Conservation (phyloP, 176 grass and related monocot genomes). For the Bolboschoenus planiculmis region DNA sequence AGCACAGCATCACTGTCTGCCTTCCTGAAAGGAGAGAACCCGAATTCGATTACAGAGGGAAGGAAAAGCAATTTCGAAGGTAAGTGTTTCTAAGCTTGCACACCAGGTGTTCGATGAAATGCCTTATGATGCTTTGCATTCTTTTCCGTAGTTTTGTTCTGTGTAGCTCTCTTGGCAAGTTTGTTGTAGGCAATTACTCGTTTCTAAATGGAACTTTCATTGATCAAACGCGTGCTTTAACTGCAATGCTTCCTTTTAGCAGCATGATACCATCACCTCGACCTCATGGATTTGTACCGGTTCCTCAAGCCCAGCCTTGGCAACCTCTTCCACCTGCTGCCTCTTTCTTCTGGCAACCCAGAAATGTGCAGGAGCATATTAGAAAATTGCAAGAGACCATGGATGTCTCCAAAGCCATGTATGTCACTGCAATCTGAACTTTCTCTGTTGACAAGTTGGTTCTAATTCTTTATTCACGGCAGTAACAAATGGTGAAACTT, state of each 20-base stretch:
- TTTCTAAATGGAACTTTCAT: not conserved
- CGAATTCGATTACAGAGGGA: not conserved
- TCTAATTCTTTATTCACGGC: not conserved
- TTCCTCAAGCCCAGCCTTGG: constrained; percentile 26
- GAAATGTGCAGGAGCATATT: constrained; percentile 57
- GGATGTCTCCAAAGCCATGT: constrained; percentile 42
- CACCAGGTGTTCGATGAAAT: constrained; percentile 17
- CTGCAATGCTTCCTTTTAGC: not conserved
- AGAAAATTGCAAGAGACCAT: constrained; percentile 53
- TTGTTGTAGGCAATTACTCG: not conserved
- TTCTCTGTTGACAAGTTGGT: not conserved
- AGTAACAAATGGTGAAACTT: not conserved
- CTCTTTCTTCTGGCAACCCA: constrained; percentile 43
- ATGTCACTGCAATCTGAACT: constrained; percentile 17
- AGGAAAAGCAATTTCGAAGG: not conserved
- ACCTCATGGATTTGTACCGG: not conserved
- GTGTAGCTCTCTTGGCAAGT: not conserved
- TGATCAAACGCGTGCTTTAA: not conserved
- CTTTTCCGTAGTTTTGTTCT: not conserved
- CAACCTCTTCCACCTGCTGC: constrained; percentile 20
- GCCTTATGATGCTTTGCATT: not conserved
- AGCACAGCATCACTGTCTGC: not conserved
- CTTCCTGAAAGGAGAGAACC: not conserved
- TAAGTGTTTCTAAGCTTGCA: not conserved
- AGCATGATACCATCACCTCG: constrained; percentile 10